Percentiles rank a stretch among this genome's conserved stretches.
Evolutionary conservation across 139 green algal genomes (phyloP).

Genomic region (Zygnema cylindricum): DNA sequence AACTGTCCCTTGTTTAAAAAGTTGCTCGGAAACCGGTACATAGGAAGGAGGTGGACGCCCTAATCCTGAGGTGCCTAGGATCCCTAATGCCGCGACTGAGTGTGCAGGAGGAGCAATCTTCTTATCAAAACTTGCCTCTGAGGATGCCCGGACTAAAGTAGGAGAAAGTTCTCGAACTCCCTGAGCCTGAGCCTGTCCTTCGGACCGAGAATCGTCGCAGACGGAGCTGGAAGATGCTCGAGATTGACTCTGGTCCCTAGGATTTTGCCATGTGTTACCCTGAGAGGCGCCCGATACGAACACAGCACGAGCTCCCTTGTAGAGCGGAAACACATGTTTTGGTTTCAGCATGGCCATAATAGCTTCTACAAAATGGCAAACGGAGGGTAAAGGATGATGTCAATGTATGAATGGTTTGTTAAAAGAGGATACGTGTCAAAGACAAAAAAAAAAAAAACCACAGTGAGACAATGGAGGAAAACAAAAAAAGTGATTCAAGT

Average conservation of each 20-base stretch:
- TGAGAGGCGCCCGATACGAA: conserved; percentile 20
- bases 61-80: neutral
- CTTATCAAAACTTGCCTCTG: neutral
- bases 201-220: neutral
- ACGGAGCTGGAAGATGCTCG: neutral
- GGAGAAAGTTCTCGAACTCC: neutral
- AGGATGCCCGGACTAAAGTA: neutral
- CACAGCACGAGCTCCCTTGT: conserved; percentile 23
- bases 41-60: neutral
- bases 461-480: no score
- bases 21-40: neutral
- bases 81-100: neutral
- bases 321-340: neutral
- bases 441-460: no score
- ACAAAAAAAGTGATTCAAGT: no score
- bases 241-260: neutral
- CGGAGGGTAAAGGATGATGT: no score
- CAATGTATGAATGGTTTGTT: no score
- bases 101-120: neutral
- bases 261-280: conserved; percentile 2
- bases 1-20: neutral
- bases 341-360: conserved; percentile 18
- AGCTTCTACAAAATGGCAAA: no score
- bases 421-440: no score
- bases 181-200: neutral